phyloP scores from a whole-genome alignment of 768 basidiomycete species.

The Hysterangium stoloniferum region DNA sequence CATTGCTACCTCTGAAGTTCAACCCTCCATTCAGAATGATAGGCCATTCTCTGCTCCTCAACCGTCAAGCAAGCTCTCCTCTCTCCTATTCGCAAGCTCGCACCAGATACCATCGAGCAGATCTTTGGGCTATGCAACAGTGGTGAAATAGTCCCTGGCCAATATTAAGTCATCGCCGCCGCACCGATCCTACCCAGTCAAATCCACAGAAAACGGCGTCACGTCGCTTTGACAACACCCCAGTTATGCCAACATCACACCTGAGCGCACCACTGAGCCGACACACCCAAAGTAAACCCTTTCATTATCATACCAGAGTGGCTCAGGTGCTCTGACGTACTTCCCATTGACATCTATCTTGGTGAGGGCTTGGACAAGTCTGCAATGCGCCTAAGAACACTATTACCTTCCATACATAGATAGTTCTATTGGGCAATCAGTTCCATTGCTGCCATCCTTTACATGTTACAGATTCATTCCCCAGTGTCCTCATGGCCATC shows the following conservation, averaged over 20 bases:
- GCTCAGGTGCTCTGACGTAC: not conserved
- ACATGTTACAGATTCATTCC: not conserved
- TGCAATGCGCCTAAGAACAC: not conserved
- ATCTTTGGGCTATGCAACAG: conserved; percentile 4
- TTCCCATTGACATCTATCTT: conserved; percentile 7
- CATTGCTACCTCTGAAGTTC: not conserved
- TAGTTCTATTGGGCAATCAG: not conserved
- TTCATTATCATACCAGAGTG: not conserved
- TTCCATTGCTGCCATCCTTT: conserved; percentile 2
- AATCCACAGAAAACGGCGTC: conserved; percentile 8
- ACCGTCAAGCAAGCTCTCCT: conserved; percentile 1
- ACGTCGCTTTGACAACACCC: not conserved
- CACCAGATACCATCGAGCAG: conserved; percentile 2
- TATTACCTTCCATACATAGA: not conserved
- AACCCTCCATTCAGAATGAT: not conserved
- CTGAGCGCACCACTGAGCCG: not conserved
- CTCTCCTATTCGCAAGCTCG: conserved; percentile 2
- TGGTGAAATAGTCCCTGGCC: not conserved
- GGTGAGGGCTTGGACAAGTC: conserved; percentile 3
- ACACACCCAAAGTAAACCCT: not conserved
- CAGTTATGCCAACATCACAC: conserved; percentile 1
- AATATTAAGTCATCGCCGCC: not conserved
- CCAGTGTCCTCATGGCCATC: not conserved
- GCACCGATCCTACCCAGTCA: not conserved
- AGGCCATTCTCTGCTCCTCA: not conserved